A percentile compares a stretch with the other conserved stretches of the same genome.
Evolutionary conservation across 495 filamentous ascomycete genomes (phyloP).

Genomic region (Penicillium maclennaniae): DNA sequence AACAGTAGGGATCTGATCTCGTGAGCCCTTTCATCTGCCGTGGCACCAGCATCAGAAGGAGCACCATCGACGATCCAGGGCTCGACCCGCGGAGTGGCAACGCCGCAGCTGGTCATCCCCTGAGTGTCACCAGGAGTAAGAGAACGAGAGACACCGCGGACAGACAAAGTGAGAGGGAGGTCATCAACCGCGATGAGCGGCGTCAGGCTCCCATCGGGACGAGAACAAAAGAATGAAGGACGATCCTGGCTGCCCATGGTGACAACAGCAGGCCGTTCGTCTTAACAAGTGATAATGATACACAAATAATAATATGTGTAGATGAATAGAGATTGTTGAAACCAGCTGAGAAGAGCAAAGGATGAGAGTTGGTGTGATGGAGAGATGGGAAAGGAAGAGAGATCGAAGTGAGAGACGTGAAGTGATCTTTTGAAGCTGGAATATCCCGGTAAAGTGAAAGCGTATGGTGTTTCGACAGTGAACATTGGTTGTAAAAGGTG

Average conservation of each 20-base stretch:
- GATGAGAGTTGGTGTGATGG: slow-evolving; percentile 5
- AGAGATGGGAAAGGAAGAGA: slow-evolving; percentile 6
- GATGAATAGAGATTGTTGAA: not conserved
- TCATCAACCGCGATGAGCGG: slow-evolving; percentile 65
- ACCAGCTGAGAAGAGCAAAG: slow-evolving; percentile 4
- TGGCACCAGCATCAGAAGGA: not conserved
- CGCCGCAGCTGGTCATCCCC: slow-evolving; percentile 47
- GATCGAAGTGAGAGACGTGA: not conserved
- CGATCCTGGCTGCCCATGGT: slow-evolving; percentile 10
- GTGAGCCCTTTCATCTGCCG: not conserved
- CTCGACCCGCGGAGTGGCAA: slow-evolving; percentile 23
- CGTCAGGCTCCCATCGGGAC: slow-evolving; percentile 55
- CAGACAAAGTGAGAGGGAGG: slow-evolving; percentile 41
- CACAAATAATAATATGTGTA: not conserved
- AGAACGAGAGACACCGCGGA: slow-evolving; percentile 34
- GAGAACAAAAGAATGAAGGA: slow-evolving; percentile 52
- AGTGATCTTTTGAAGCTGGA: not conserved
- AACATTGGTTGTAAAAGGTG: not conserved
- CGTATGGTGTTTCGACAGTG: not conserved
- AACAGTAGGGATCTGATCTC: slow-evolving; percentile 22
- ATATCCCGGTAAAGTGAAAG: not conserved
- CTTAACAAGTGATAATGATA: not conserved
- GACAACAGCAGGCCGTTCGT: not conserved
- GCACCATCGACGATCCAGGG: slow-evolving; percentile 34
- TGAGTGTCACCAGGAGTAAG: slow-evolving; percentile 35